Evolutionary conservation across 352 stramenopile genomes (phyloP), one percentile per base, ranked within the genome.

Genomic region (Pythium dissimile): DNA sequence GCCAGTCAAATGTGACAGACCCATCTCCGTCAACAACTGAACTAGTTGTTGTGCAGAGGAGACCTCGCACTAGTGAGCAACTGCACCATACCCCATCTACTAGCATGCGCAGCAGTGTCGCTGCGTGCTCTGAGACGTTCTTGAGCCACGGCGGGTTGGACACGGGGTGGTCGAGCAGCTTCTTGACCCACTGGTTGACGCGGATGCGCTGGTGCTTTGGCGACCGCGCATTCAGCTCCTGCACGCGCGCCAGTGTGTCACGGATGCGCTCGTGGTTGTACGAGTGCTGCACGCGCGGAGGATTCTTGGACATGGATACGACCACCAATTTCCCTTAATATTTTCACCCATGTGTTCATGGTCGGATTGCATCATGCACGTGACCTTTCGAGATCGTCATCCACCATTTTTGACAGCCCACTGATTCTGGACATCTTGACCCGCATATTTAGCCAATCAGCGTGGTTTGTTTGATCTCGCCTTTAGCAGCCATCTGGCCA

Each of bases 171-270:
- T 73, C 68, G 7, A 73, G 69, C 21, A 88, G 71, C 51, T 84
- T 86, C 3, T 62, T 61, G 34, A 87, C 51, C 76, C 77, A 90
- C 47, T 84, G 76, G 12, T 41, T 67, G 47, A 88, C 52, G 38
- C 78, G 77, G 52, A 88, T 85, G 21, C 78, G 72, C 64, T 86
- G 66, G 57, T 88, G 76, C n/a, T 82, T 83, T 47, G 16, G 69
- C 16, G 52, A 47, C 3, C 24, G 57, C 8, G 43, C 44, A 35
- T 64, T 80, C 13, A 86, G 64, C 28, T 72, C 73, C 23, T 75
- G 69, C n/a, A 81, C 67, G n/a, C 49, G 65, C 35, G 62, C 54
- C 0, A 89, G 59, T 18, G 68, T 63, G 6, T 72, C 53, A 9
- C 67, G 65, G 12, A 87, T 44, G 6, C 65, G 41, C 12, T 80